Evolutionary conservation across 2,329 filamentous ascomycete species (phyloP).

Genomic region (Penicillium palitans): DNA sequence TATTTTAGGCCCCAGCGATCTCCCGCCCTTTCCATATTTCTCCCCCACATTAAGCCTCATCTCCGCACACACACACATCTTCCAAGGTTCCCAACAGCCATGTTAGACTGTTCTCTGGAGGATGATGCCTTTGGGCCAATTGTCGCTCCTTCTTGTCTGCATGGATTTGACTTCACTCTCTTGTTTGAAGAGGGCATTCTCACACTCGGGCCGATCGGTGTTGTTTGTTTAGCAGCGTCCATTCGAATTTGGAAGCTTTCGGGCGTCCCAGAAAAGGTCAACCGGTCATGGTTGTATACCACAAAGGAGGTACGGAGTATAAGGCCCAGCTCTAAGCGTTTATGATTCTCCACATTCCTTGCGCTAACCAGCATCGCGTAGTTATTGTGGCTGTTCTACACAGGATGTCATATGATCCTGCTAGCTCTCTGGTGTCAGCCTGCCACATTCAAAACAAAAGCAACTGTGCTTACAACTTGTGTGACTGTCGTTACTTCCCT

Average conservation of each 20-base stretch:
- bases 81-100: neutral
- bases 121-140: conserved; percentile 29
- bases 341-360: neutral
- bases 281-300: conserved; percentile 23
- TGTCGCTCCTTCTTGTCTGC: conserved; percentile 23
- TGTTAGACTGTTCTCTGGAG: conserved; percentile 17
- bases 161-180: conserved; percentile 36
- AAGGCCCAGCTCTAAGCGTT: neutral
- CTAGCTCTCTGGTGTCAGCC: conserved; percentile 16
- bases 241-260: conserved; percentile 12
- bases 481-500: conserved; percentile 6
- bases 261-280: conserved; percentile 15
- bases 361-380: neutral
- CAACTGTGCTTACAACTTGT: conserved; percentile 15
- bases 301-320: conserved; percentile 19
- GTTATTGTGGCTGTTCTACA: conserved; percentile 15
- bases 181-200: conserved; percentile 35
- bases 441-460: conserved; percentile 13
- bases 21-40: neutral
- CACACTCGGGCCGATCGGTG: conserved; percentile 12
- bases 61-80: neutral
- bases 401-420: conserved; percentile 14
- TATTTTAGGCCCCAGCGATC: conserved; percentile 1
- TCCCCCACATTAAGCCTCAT: neutral
- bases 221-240: neutral